phyloP scores from a whole-genome alignment of 2,329 filamentous ascomycete genomes.

The Penicillium sp. region DNA sequence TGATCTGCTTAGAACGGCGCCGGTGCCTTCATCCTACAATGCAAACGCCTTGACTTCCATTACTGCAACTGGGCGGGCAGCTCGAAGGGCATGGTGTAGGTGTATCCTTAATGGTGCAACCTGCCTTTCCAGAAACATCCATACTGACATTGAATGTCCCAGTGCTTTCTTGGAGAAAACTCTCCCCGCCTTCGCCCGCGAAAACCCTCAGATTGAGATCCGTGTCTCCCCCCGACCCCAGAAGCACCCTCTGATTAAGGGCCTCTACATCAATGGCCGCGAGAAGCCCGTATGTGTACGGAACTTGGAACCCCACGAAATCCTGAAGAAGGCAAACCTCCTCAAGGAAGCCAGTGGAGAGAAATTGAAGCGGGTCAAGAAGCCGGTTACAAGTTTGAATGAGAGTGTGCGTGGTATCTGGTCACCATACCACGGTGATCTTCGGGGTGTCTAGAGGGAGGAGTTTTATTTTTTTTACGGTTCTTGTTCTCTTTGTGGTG shows the following conservation, averaged over 20 bases:
- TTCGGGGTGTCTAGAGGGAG: conserved; percentile 48
- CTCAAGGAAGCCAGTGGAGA: conserved; percentile 49
- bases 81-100: conserved; percentile 90
- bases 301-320: conserved; percentile 76
- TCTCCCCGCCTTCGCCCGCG: conserved; percentile 72
- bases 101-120: conserved; percentile 11
- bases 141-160: conserved; percentile 4
- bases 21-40: conserved; percentile 94
- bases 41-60: conserved; percentile 91
- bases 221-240: conserved; percentile 84
- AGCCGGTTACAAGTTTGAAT: conserved; percentile 60
- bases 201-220: conserved; percentile 88
- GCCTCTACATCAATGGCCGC: conserved; percentile 87
- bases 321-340: conserved; percentile 69
- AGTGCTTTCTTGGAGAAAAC: conserved; percentile 78
- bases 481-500: conserved; percentile 10
- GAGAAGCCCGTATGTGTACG: conserved; percentile 84
- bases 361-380: conserved; percentile 53
- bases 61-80: conserved; percentile 97
- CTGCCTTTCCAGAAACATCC: background rate
- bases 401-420: conserved; percentile 65
- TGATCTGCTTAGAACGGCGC: conserved; percentile 73
- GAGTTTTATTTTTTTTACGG: conserved; percentile 11
- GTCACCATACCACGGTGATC: conserved; percentile 61
- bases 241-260: conserved; percentile 84